phyloP scores from a whole-genome alignment of 495 filamentous ascomycete species.

The Hypoxylon trugodes region DNA sequence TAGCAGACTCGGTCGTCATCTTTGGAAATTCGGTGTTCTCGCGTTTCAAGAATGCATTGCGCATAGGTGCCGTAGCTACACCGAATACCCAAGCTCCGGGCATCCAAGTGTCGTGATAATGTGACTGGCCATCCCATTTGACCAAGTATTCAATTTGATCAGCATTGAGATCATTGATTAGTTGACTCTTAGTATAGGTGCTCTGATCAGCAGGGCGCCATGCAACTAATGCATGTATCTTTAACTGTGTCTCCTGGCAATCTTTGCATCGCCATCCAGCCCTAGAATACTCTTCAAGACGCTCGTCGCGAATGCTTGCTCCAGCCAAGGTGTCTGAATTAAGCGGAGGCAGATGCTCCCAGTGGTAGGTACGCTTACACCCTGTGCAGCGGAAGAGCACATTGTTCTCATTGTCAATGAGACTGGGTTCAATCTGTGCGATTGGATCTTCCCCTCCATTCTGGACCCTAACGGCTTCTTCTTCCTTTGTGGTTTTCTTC shows the following conservation, averaged over 20 bases:
- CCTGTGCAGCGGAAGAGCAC: slow-evolving; percentile 81
- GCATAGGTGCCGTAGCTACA: slow-evolving; percentile 67
- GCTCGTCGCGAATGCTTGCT: slow-evolving; percentile 47
- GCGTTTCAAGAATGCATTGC: slow-evolving; percentile 76
- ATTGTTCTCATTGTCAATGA: slow-evolving; percentile 77
- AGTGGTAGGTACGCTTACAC: slow-evolving; percentile 85
- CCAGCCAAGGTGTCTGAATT: slow-evolving; percentile 47
- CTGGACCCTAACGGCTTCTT: slow-evolving; percentile 79
- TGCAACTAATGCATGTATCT: slow-evolving; percentile 78
- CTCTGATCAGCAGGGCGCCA: slow-evolving; percentile 76
- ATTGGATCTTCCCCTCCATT: slow-evolving; percentile 83
- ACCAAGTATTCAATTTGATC: slow-evolving; percentile 88
- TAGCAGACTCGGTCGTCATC: slow-evolving; percentile 77
- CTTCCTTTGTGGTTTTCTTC: slow-evolving; percentile 76
- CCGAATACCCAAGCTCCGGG: slow-evolving; percentile 90
- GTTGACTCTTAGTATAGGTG: slow-evolving; percentile 55
- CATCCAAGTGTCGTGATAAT: slow-evolving; percentile 83
- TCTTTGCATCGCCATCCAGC: slow-evolving; percentile 77
- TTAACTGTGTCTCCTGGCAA: slow-evolving; percentile 66
- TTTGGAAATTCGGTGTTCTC: slow-evolving; percentile 69
- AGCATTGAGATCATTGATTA: slow-evolving; percentile 61
- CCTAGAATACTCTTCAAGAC: slow-evolving; percentile 64
- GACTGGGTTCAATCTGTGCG: slow-evolving; percentile 63
- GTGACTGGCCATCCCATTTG: slow-evolving; percentile 83
- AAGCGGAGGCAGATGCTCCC: slow-evolving; percentile 74